Base-by-base conservation (phyloP, 305 asterid species). In the Plantago lanceolata region DNA sequence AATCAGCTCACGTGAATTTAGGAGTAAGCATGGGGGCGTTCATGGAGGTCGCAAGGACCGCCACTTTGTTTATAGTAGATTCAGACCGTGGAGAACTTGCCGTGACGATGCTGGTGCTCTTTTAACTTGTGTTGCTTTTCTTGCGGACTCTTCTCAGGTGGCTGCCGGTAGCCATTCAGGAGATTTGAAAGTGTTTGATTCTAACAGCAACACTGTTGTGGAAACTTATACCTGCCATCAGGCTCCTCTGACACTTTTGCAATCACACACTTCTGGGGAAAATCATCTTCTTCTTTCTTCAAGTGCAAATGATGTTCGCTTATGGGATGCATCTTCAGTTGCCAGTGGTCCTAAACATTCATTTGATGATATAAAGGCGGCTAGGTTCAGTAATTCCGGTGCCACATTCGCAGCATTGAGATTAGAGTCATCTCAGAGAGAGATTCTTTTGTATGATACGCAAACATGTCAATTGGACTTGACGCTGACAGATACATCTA, bases 21-120 rank as follows among this genome's bases (percentile, higher is more conserved):
- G 90, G 79, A 82, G 84, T 64, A 77, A 70, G 79, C 83, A 86
- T 65, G 93, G 96, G 37, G 94, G 96, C 40, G 78, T 78, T 37
- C 95, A 90, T 47, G 96, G 97, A 55, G 79, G 81, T 66, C 96
- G 96, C 59, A 94, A 84, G 83, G 97, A 94, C 75, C 90, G 96
- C 15, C 99, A 94, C 62, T 90, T 90, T 44, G 96, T 90, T 40
- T 94, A 86, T 57, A 85, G 96, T 74, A 82, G 99, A 73, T 90
- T 94, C 78, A 81, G 99, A 76, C 99, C 99, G 6, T 94, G 99
- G 97, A 73, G 99, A 76, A 90, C 90, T 66, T 94, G 97, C 75
- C 82, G 97, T 61, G 96, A 90, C 69, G 97, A 88, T 51, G 68
- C 65, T 19, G 79, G 81, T 77, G 74, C 85, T 57, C 89, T 86